A percentile compares a stretch with the other conserved stretches of the same genome.
phyloP scores from a whole-genome alignment of 2,329 filamentous ascomycete species.

The Epichloe bromicola region DNA sequence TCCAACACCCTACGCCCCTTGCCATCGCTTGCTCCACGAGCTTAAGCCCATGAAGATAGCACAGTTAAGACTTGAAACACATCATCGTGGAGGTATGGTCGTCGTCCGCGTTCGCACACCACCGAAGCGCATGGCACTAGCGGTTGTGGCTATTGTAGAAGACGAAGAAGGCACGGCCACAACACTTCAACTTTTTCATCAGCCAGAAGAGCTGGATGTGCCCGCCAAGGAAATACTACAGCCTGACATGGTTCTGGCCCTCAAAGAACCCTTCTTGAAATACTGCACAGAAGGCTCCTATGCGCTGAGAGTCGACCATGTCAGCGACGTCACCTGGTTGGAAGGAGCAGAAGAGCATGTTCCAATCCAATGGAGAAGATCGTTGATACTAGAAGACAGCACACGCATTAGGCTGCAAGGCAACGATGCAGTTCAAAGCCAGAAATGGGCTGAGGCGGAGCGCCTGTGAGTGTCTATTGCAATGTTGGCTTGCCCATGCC shows the following conservation, averaged over 20 bases:
- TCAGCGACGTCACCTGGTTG: conserved; percentile 32
- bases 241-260: conserved; percentile 22
- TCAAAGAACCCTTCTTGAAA: conserved; percentile 44
- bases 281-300: conserved; percentile 23
- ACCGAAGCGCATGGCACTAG: conserved; percentile 6
- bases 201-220: conserved; percentile 23
- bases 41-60: conserved; percentile 15
- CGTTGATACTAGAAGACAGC: background rate
- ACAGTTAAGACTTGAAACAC: conserved; percentile 17
- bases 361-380: conserved; percentile 23
- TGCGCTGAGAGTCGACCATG: conserved; percentile 37
- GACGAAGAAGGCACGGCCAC: conserved; percentile 25
- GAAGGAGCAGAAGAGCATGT: conserved; percentile 22
- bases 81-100: conserved; percentile 13
- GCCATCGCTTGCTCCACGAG: conserved; percentile 7
- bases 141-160: conserved; percentile 21
- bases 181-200: conserved; percentile 27
- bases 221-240: conserved; percentile 21
- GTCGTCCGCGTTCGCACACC: conserved; percentile 12
- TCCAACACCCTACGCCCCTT: background rate
- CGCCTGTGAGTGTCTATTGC: conserved; percentile 16
- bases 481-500: background rate
- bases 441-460: conserved; percentile 18
- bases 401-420: conserved; percentile 16
- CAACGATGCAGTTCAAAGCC: conserved; percentile 18